Evolutionary conservation across 2,329 filamentous ascomycete genomes (phyloP).

Genomic region (Penicillium sp.): DNA sequence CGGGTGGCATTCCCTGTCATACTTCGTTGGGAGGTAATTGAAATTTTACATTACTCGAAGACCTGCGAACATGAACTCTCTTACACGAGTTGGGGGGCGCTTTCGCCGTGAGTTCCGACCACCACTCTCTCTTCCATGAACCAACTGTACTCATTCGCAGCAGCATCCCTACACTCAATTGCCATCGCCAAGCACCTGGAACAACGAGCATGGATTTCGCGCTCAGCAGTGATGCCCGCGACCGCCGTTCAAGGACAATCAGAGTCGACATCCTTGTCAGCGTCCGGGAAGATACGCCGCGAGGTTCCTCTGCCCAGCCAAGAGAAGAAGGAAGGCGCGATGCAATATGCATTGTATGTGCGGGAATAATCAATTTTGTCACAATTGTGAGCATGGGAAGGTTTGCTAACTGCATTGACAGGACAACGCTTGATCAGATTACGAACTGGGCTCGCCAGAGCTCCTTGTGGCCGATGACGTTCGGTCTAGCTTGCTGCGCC

Average conservation of each 20-base stretch:
- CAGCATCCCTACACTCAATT: slow-evolving; percentile 27
- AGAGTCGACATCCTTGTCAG: slow-evolving; percentile 31
- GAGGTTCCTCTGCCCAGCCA: slow-evolving; percentile 49
- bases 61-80: slow-evolving; percentile 7
- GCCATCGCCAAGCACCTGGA: slow-evolving; percentile 31
- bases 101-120: slow-evolving; percentile 14
- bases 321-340: slow-evolving; percentile 48
- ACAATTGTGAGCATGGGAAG: background rate
- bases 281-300: slow-evolving; percentile 42
- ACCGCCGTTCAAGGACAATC: slow-evolving; percentile 38
- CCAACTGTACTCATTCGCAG: slow-evolving; percentile 19
- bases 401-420: slow-evolving; percentile 16
- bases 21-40: background rate
- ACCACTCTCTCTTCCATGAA: slow-evolving; percentile 6
- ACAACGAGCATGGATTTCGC: slow-evolving; percentile 38
- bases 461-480: slow-evolving; percentile 89
- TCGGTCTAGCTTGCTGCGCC: slow-evolving; percentile 85
- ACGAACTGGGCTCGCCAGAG: slow-evolving; percentile 85
- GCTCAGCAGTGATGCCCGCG: slow-evolving; percentile 40
- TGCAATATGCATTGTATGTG: slow-evolving; percentile 50
- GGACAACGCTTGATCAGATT: slow-evolving; percentile 61
- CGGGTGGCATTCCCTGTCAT: background rate
- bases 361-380: background rate
- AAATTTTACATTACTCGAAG: background rate
- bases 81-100: slow-evolving; percentile 13